Conservation (phyloP, 257 asterid genomes). For the Solanum corneliomulleri region DNA sequence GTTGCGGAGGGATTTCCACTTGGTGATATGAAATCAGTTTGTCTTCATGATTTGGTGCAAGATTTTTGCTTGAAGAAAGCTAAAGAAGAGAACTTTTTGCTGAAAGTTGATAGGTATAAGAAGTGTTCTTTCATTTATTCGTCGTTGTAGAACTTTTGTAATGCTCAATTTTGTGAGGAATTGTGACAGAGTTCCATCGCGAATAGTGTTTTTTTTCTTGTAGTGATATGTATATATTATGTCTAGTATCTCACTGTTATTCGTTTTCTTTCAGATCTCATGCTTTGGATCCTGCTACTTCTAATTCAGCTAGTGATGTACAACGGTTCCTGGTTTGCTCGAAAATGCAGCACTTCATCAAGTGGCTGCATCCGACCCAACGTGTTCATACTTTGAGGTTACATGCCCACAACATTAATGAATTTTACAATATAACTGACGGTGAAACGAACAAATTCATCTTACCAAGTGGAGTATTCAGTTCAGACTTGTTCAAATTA, state of each 20-base stretch:
- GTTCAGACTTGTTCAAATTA: not conserved
- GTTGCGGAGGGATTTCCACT: not conserved
- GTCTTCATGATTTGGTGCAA: conserved; percentile 1
- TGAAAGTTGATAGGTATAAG: not conserved
- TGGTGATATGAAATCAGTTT: not conserved
- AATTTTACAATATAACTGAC: not conserved
- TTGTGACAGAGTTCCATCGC: not conserved
- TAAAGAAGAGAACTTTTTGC: not conserved
- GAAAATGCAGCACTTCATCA: not conserved
- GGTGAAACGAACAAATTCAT: not conserved
- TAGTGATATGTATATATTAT: not conserved
- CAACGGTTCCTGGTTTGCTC: not conserved
- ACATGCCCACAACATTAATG: not conserved
- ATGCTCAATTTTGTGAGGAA: not conserved
- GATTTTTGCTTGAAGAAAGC: not conserved
- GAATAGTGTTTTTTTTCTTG: not conserved
- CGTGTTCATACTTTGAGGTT: not conserved
- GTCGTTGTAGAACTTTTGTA: not conserved
- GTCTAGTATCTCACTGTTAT: not conserved
- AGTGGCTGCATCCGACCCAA: not conserved
- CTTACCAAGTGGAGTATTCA: not conserved
- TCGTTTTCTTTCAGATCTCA: not conserved
- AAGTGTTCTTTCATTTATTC: not conserved
- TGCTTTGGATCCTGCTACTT: not conserved
- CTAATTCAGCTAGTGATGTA: not conserved